Base-by-base conservation (phyloP, 2,329 filamentous ascomycete species). In the Apiospora pterosperma region DNA sequence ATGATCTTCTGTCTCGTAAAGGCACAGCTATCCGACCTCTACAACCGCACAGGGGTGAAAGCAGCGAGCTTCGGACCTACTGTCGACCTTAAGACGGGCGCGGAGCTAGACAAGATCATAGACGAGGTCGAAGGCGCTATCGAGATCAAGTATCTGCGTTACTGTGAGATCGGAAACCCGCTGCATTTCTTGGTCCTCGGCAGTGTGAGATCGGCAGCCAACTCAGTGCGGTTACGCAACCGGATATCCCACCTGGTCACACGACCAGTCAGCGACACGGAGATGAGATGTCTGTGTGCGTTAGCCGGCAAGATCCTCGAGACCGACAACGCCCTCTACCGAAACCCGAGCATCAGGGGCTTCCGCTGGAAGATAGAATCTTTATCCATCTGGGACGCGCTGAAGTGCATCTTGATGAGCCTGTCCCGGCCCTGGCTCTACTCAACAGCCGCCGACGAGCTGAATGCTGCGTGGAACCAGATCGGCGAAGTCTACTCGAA, bases 141-240 rank as follows among this genome's bases (percentile, higher is more conserved):
- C 25, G 80, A 82, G 62, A 72, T 75, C 39, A 79, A 77, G 10
- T 82, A 76, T 62, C 70, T 82, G 11, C 75, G 79, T 4, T 81
- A 81, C 66, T 81, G 79, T 69, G 79, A 83, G 62, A 72, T 80
- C 1, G 66, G 77, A 14, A 61, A 69, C 42, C 69, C 70, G 7
- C 61, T 72, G 31, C 67, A 72, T 12, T 66, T 70, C 62, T 52
- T 71, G 62, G 62, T 66, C n/a, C 68, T 67, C 59, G 62, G 67
- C 6, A 64, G 67, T 59, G 64, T 58, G 8, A 62, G 67, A 36
- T 64, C 41, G 44, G 58, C 70, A 14, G 61, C 69, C 28, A 72
- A 70, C 34, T 48, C 71, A 31, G 63, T 72, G 12, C 63, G 66
- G 36, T 74, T 74, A 63, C 59, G 69, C 19, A 25, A 63, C 34